phyloP scores from a whole-genome alignment of 2,329 filamentous ascomycete genomes.

The Pestalotiopsis sp. region DNA sequence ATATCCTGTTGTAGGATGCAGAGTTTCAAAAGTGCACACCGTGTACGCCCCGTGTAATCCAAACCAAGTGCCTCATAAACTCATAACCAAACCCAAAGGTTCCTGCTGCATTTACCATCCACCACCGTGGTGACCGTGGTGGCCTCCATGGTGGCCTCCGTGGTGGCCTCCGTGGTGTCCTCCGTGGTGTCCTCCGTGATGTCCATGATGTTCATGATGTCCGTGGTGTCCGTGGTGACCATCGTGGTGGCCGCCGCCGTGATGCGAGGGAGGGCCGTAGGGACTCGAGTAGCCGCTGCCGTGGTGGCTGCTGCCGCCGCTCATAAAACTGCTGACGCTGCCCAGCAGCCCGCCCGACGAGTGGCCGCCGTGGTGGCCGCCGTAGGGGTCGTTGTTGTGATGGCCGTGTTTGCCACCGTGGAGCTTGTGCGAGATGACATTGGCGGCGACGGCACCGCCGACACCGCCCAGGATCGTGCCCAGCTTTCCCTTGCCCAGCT shows the following conservation, averaged over 20 bases:
- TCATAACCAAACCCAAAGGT: too few species aligned
- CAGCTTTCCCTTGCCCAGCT: slow-evolving; percentile 53
- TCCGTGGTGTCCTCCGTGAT: slow-evolving; percentile 16
- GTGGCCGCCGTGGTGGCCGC: slow-evolving; percentile 17
- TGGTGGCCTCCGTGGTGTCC: slow-evolving; percentile 17
- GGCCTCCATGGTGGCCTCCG: slow-evolving; percentile 16
- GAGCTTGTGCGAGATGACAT: slow-evolving; percentile 47
- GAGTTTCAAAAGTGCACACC: too few species aligned
- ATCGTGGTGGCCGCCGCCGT: slow-evolving; percentile 15
- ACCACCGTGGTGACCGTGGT: not conserved
- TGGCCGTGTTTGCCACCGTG: slow-evolving; percentile 21
- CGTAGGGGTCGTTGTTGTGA: slow-evolving; percentile 15
- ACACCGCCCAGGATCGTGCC: slow-evolving; percentile 53
- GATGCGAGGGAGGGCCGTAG: slow-evolving; percentile 1
- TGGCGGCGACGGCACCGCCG: slow-evolving; percentile 56
- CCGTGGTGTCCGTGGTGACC: slow-evolving; percentile 9
- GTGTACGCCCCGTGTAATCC: too few species aligned
- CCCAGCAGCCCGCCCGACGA: slow-evolving; percentile 23
- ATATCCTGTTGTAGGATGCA: too few species aligned
- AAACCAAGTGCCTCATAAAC: too few species aligned
- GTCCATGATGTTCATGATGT: slow-evolving; percentile 11
- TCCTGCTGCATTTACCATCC: too few species aligned
- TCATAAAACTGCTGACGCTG: slow-evolving; percentile 18
- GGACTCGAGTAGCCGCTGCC: not conserved
- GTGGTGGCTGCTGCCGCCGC: slow-evolving; percentile 15